phyloP scores from a whole-genome alignment of 257 asterid species.

The Primulina huaijiensis region DNA sequence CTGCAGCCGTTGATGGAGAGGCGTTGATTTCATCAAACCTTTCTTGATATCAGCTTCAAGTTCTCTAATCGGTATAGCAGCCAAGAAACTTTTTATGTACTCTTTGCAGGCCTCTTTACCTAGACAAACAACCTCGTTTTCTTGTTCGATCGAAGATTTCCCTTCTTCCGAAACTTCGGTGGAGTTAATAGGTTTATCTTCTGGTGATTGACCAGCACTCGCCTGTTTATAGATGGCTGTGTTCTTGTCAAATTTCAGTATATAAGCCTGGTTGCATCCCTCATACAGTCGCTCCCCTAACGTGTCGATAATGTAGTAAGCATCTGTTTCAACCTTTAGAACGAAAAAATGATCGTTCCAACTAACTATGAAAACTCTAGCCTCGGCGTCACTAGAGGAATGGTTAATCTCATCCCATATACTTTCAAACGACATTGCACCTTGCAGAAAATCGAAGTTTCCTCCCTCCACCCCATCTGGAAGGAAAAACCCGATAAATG shows the following conservation, averaged over 20 bases:
- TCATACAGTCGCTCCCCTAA: slow-evolving; percentile 88
- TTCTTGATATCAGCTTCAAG: slow-evolving; percentile 75
- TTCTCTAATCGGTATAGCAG: slow-evolving; percentile 92
- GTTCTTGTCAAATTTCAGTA: slow-evolving; percentile 65
- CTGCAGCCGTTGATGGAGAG: slow-evolving; percentile 84
- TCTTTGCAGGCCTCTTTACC: slow-evolving; percentile 89
- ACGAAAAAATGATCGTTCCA: slow-evolving; percentile 97
- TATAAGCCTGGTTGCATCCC: slow-evolving; percentile 91
- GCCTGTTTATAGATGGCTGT: slow-evolving; percentile 55
- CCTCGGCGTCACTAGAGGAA: slow-evolving; percentile 31
- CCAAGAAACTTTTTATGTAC: slow-evolving; percentile 85
- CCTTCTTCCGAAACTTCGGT: slow-evolving; percentile 27
- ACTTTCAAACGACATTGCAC: slow-evolving; percentile 91
- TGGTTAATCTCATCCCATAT: slow-evolving; percentile 85
- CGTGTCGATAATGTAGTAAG: slow-evolving; percentile 84
- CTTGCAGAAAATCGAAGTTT: slow-evolving; percentile 69
- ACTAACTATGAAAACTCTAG: slow-evolving; percentile 74
- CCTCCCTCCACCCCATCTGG: slow-evolving; percentile 74
- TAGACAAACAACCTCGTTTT: slow-evolving; percentile 51
- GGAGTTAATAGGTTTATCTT: slow-evolving; percentile 39
- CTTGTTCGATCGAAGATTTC: slow-evolving; percentile 26
- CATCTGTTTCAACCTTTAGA: slow-evolving; percentile 71
- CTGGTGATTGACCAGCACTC: slow-evolving; percentile 30
- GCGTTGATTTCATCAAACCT: slow-evolving; percentile 63
- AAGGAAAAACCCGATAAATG: slow-evolving; percentile 87